These are phyloP conservation scores for Tolypocladium capitatum DNA, from an alignment of 2,329 filamentous ascomycete species.

Conservation along the genomic window DNA sequence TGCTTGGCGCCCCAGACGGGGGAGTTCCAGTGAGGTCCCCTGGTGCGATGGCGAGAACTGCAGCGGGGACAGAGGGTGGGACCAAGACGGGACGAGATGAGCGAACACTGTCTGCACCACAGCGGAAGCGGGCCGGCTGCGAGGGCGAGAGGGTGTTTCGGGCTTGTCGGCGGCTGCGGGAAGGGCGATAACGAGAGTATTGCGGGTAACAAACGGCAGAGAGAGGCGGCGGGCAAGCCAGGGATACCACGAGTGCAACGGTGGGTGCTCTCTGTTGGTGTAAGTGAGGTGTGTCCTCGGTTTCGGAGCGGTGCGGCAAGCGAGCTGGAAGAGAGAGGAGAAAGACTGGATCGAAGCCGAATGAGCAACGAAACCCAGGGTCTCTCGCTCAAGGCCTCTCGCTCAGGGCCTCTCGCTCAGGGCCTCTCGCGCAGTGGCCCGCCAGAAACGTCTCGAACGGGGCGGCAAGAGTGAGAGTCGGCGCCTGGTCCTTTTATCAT, in stretches of 20 bases:
- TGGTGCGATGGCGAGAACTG: not conserved
- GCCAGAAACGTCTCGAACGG: not conserved
- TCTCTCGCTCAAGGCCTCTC: no score
- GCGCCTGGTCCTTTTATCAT: not conserved
- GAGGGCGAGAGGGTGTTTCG: not conserved
- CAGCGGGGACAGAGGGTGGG: not conserved
- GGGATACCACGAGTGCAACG: not conserved
- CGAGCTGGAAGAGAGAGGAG: not conserved
- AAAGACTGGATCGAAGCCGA: not conserved
- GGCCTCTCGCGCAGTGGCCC: not conserved
- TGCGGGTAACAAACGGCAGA: not conserved
- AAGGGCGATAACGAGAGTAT: not conserved
- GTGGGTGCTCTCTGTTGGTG: not conserved
- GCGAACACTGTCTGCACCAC: not conserved
- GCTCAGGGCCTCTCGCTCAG: no score
- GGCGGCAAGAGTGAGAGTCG: not conserved
- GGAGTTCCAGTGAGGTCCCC: not conserved
- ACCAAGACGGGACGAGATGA: not conserved
- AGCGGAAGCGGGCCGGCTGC: no score
- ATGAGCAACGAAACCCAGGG: not conserved
- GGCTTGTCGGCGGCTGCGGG: not conserved
- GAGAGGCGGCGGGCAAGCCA: not conserved
- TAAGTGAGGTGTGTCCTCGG: not conserved
- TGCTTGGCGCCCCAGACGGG: not conserved
- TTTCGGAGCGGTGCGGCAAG: no score